Evolutionary conservation across 139 green algal genomes (phyloP), one percentile per base, ranked within the genome.

Genomic region (Chlorella sp.): DNA sequence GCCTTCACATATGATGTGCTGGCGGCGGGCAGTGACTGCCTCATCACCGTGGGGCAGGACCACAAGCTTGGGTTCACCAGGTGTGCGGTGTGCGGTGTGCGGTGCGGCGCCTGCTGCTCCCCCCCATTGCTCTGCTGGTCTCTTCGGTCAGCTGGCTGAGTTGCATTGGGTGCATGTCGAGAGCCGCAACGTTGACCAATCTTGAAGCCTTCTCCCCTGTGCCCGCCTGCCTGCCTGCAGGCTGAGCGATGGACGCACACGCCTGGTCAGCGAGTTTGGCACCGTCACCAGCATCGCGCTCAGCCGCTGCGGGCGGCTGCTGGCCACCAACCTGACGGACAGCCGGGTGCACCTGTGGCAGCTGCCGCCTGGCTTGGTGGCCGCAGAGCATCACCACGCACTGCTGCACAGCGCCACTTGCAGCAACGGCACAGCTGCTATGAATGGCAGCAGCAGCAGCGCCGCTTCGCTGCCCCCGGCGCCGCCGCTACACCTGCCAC

Each of bases 1-100:
- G n/a, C 40, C 28, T 83, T 44, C 41, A 87, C 98, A 46, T 95
- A 97, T 84, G 96, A 98, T 88, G 83, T 96, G 51, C 88, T 92
- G 6, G 80, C 97, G 17, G 94, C 41, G 19, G 92, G 96, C 76
- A 94, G 96, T 5, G 58, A 44, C 19, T 83, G 83, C 36, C 64
- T 96, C 62, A 82, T 97, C 20, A 82, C 92, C 16, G 93, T 94
- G 26, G 90, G 85, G 54, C 91, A 86, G 81, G 92, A 98, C 82
- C 90, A 85, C 68, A 58, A 90, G 38, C 87, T 65, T 75, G 83
- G 78, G 62, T 46, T 84, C 80, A 32, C 40, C 19, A 30, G 77
- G 72, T 78, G 72, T 28, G 70, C 51, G 20, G 22, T 0, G 24
- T 67, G 58, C 19, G 58, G 22, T 17, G 60, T 22, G 30, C 19